phyloP scores from a whole-genome alignment of 257 asterid species.

The Solanum boliviense region DNA sequence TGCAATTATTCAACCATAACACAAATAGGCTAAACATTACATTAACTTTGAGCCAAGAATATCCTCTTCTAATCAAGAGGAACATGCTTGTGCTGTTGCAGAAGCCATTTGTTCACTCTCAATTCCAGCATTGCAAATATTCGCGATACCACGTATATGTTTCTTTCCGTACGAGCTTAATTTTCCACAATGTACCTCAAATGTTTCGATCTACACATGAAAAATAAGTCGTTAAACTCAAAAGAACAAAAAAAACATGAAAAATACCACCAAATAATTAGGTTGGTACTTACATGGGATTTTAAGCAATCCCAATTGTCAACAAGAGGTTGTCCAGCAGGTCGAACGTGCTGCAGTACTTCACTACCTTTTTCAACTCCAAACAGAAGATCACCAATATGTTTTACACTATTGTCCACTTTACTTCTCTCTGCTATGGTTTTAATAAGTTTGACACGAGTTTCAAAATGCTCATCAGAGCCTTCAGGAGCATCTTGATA shows the following conservation, averaged over 20 bases:
- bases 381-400: conserved; percentile 69
- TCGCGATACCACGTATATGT: conserved; percentile 84
- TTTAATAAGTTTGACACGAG: conserved; percentile 61
- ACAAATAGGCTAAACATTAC: not conserved
- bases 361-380: conserved; percentile 57
- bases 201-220: conserved; percentile 40
- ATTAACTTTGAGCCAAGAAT: not conserved
- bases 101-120: conserved; percentile 53
- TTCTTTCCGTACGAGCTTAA: conserved; percentile 87
- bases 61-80: conserved; percentile 8
- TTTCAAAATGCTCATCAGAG: conserved; percentile 52
- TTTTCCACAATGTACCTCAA: conserved; percentile 73
- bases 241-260: not conserved
- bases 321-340: conserved; percentile 44
- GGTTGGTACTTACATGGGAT: conserved; percentile 49
- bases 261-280: not conserved
- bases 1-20: not conserved
- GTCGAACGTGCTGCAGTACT: conserved; percentile 38
- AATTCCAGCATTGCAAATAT: conserved; percentile 82
- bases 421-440: conserved; percentile 59
- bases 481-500: conserved; percentile 62
- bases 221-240: not conserved
- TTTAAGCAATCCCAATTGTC: conserved; percentile 48
- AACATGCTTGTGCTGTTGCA: conserved; percentile 70
- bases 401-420: conserved; percentile 50